These are phyloP conservation scores for Sporothrix mexicana DNA, from an alignment of 2,329 filamentous ascomycete species.

Conservation along the genomic window DNA sequence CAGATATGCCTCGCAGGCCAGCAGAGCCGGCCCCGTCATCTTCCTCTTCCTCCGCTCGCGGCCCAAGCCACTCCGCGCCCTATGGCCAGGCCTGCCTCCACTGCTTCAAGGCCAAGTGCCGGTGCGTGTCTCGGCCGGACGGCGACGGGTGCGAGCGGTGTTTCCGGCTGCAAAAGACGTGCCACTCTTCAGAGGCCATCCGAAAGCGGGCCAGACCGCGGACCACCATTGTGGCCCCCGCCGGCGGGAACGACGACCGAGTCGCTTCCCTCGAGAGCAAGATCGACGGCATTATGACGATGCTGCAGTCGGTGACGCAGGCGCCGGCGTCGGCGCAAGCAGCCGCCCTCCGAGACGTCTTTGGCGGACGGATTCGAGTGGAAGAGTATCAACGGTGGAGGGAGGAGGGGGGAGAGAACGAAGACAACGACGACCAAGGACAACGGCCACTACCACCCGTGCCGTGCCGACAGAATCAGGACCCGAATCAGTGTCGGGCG, in stretches of 20 bases:
- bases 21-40: neutral
- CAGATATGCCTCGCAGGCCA: neutral
- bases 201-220: conserved; percentile 50
- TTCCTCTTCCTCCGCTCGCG: neutral
- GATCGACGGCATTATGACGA: conserved; percentile 54
- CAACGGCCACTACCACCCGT: neutral
- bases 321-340: conserved; percentile 41
- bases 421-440: no score
- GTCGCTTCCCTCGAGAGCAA: conserved; percentile 57
- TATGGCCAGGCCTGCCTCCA: conserved; percentile 31
- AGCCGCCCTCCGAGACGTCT: neutral
- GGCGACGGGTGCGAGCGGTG: conserved; percentile 43
- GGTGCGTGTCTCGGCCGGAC: conserved; percentile 51
- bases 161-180: conserved; percentile 51
- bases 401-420: neutral
- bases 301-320: conserved; percentile 42
- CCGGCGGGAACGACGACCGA: no score
- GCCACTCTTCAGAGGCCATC: conserved; percentile 48
- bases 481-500: neutral
- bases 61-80: conserved; percentile 25
- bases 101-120: conserved; percentile 47
- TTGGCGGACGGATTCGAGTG: neutral
- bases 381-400: neutral
- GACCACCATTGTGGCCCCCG: no score
- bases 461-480: neutral